phyloP scores from a whole-genome alignment of 208 protist species.

The Acanthamoeba castellanii region DNA sequence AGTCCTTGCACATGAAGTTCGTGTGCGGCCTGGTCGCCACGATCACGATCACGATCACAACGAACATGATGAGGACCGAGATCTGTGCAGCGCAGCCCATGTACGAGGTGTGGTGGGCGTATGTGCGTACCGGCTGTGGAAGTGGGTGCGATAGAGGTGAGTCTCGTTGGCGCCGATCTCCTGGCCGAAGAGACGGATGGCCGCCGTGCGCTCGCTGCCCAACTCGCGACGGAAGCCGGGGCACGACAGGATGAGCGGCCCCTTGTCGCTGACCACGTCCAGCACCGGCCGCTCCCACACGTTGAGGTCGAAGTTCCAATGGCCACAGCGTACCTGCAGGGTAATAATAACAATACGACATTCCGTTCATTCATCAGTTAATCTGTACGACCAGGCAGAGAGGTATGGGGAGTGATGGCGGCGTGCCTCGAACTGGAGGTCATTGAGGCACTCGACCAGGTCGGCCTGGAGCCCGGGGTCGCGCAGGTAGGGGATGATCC shows the following conservation, averaged over 20 bases:
- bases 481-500: conserved; percentile 40
- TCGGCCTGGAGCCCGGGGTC: neutral
- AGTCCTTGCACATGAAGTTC: conserved; percentile 63
- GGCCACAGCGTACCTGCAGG: conserved; percentile 16
- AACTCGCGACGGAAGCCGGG: conserved; percentile 37
- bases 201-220: conserved; percentile 23
- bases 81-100: too few species aligned
- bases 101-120: too few species aligned
- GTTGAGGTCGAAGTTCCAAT: conserved; percentile 70
- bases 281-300: conserved; percentile 16
- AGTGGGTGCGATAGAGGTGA: conserved; percentile 51
- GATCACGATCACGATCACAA: neutral
- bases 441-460: neutral
- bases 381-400: too few species aligned
- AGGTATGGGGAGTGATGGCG: too few species aligned
- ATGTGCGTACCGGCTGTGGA: neutral
- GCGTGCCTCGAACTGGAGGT: conserved; percentile 52
- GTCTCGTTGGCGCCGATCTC: neutral
- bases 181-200: conserved; percentile 35
- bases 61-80: neutral
- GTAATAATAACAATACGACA: too few species aligned
- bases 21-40: neutral
- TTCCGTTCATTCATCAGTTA: neutral
- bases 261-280: neutral
- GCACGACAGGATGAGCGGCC: conserved; percentile 24